These are phyloP conservation scores for Cicer chorassanicum DNA, from an alignment of 306 rosid genomes.

Conservation along the genomic window DNA sequence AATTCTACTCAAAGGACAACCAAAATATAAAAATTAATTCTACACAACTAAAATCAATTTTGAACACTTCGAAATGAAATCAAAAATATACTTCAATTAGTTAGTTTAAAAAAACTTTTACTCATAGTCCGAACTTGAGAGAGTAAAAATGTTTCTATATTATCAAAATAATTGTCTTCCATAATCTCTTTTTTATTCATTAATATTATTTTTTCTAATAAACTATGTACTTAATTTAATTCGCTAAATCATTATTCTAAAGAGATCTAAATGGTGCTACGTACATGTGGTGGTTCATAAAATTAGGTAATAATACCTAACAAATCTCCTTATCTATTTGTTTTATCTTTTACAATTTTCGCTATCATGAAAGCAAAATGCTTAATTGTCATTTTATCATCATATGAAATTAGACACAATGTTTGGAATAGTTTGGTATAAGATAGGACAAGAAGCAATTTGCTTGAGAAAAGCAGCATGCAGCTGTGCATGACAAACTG, in stretches of 20 bases:
- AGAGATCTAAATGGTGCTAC: neutral
- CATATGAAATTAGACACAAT: neutral
- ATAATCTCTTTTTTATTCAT: neutral
- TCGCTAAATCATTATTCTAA: neutral
- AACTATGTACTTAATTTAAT: neutral
- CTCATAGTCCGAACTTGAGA: neutral
- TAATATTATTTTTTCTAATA: neutral
- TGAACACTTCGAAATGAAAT: no score
- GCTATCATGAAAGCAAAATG: no score
- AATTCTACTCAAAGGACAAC: no score
- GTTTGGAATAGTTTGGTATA: slow-evolving; percentile 11
- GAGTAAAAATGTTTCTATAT: neutral
- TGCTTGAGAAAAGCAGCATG: slow-evolving; percentile 19
- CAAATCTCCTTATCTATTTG: neutral
- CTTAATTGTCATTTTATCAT: no score
- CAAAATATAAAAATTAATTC: no score
- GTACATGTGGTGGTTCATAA: slow-evolving; percentile 6
- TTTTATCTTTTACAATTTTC: no score
- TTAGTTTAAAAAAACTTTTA: neutral
- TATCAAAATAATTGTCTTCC: neutral
- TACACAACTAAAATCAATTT: no score
- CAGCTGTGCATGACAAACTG: slow-evolving; percentile 22
- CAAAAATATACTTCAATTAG: no score
- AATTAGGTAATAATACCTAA: slow-evolving; percentile 2
- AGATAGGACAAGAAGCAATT: slow-evolving; percentile 27